Evolutionary conservation across 257 asterid genomes (phyloP).

Genomic region (Solanum virginianum): DNA sequence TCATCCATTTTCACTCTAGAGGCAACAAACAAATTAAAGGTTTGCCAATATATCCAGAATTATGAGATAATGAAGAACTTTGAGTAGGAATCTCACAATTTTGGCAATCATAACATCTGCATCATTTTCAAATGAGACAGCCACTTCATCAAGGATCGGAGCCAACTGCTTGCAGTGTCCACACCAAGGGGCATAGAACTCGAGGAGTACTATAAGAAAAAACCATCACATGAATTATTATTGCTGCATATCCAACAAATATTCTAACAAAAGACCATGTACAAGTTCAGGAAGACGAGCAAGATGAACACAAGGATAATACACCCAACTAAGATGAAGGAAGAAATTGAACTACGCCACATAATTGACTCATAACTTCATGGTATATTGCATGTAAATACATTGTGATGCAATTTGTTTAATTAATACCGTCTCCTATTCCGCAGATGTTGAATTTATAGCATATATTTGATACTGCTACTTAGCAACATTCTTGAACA

Average conservation of each 20-base stretch:
- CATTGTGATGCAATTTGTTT: background rate
- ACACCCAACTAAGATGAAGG: background rate
- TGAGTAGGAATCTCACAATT: slow-evolving; percentile 36
- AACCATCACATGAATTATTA: background rate
- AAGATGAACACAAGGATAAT: background rate
- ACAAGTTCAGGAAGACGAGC: background rate
- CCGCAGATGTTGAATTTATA: background rate
- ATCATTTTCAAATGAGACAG: slow-evolving; percentile 52
- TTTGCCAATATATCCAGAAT: background rate
- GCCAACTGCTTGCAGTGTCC: slow-evolving; percentile 91
- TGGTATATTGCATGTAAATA: background rate
- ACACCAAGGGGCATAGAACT: slow-evolving; percentile 96
- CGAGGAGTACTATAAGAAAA: slow-evolving; percentile 47
- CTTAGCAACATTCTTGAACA: background rate
- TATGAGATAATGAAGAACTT: background rate
- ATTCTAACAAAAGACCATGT: background rate
- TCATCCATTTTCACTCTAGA: background rate
- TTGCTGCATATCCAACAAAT: background rate
- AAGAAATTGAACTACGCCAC: background rate
- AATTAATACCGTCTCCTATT: background rate
- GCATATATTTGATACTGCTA: background rate
- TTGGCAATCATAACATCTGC: slow-evolving; percentile 66
- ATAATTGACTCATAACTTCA: background rate
- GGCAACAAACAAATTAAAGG: background rate
- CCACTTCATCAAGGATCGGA: slow-evolving; percentile 90